A percentile compares a stretch with the other conserved stretches of the same genome.
Conservation (phyloP, 1,284 basidiomycete genomes). For the Puccinia hordei region DNA sequence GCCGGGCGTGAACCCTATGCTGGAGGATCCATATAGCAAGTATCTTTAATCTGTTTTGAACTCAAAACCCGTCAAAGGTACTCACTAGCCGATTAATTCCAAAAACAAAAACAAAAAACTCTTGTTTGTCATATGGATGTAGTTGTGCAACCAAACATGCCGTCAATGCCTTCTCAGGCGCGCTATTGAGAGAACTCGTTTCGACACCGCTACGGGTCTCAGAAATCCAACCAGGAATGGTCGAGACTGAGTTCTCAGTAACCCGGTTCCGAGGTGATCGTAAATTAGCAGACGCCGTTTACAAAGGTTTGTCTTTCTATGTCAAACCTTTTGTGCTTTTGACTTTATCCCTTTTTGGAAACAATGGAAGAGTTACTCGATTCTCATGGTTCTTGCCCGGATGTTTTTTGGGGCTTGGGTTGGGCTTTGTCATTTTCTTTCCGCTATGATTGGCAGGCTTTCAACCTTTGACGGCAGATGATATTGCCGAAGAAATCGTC, state of each 20-base stretch:
- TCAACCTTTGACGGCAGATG: conserved; percentile 54
- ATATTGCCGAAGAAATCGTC: conserved; percentile 87
- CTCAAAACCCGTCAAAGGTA: not conserved
- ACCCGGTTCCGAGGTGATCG: conserved; percentile 83
- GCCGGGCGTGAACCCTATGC: conserved; percentile 88
- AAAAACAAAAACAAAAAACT: conserved; percentile 61
- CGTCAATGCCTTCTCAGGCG: conserved; percentile 81
- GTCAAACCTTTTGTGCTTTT: conserved; percentile 9
- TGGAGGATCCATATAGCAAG: conserved; percentile 69
- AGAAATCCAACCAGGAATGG: conserved; percentile 74
- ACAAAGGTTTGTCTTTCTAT: conserved; percentile 68
- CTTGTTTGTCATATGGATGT: conserved; percentile 55
- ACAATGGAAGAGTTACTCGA: not conserved
- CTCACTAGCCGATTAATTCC: conserved; percentile 52
- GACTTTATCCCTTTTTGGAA: too few relatives aligned
- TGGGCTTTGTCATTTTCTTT: conserved; percentile 51
- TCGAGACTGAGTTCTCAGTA: conserved; percentile 74
- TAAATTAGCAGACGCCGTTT: conserved; percentile 79
- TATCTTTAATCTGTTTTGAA: conserved; percentile 31
- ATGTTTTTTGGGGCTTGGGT: conserved; percentile 53
- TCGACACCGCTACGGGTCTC: conserved; percentile 87
- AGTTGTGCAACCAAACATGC: conserved; percentile 83
- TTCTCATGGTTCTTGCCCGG: too few relatives aligned
- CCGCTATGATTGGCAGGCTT: not conserved
- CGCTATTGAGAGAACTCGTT: conserved; percentile 79